phyloP scores from a whole-genome alignment of 1,284 basidiomycete genomes.

The Termitomyces sp. region DNA sequence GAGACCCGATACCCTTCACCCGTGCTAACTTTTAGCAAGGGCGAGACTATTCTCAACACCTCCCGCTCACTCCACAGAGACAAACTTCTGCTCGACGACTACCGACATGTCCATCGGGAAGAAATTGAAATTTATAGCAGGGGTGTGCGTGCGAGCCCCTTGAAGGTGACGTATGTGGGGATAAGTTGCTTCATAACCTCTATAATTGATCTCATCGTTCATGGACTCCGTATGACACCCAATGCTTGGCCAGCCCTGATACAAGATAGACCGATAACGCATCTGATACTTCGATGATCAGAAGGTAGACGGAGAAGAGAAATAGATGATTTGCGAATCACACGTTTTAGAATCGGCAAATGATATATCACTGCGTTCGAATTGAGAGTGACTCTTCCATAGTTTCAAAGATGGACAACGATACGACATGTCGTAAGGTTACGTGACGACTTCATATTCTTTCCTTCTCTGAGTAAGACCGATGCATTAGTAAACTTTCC shows the following conservation, averaged over 20 bases:
- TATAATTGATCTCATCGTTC: slow-evolving; percentile 31
- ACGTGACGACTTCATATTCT: not conserved
- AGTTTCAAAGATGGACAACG: too few relatives aligned
- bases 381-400: too few relatives aligned
- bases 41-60: not conserved
- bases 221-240: slow-evolving; percentile 40
- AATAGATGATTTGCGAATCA: slow-evolving; percentile 25
- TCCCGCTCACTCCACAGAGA: not conserved
- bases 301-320: slow-evolving; percentile 35
- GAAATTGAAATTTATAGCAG: slow-evolving; percentile 27
- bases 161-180: slow-evolving; percentile 28
- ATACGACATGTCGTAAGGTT: too few relatives aligned
- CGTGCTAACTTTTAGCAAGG: not conserved
- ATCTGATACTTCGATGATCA: slow-evolving; percentile 21
- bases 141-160: slow-evolving; percentile 35
- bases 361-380: too few relatives aligned
- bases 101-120: slow-evolving; percentile 5
- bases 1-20: slow-evolving; percentile 1
- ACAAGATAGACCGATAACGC: slow-evolving; percentile 31
- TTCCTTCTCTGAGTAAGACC: not conserved
- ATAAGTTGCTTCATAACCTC: slow-evolving; percentile 28
- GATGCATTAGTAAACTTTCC: not conserved
- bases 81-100: slow-evolving; percentile 6
- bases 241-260: slow-evolving; percentile 40
- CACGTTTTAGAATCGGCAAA: too few relatives aligned